phyloP scores from a whole-genome alignment of 2,329 filamentous ascomycete genomes.

The Fusarium sp. region DNA sequence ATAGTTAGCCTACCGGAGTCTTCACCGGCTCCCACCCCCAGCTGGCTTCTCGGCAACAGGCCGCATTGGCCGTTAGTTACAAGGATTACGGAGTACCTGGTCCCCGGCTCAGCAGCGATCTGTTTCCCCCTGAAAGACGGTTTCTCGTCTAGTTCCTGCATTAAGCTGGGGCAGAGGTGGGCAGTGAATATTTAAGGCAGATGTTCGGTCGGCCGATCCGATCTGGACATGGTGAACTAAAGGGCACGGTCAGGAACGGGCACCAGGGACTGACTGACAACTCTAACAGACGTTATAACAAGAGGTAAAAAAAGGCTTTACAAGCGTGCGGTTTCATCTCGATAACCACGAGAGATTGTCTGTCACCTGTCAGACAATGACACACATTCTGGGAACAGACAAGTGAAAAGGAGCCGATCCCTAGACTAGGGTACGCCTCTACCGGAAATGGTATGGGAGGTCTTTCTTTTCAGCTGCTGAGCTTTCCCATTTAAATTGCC shows the following conservation, averaged over 20 bases:
- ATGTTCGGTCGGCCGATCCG: background rate
- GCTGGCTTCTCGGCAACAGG: background rate
- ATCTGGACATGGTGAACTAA: background rate
- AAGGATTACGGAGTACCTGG: background rate
- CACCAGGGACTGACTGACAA: background rate
- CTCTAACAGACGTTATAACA: background rate
- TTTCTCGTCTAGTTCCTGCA: background rate
- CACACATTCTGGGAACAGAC: background rate
- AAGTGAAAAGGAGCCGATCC: background rate
- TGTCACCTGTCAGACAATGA: background rate
- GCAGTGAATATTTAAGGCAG: background rate
- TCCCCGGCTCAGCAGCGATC: background rate
- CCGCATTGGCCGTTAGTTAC: background rate
- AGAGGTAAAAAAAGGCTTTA: background rate
- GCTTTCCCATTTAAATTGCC: background rate
- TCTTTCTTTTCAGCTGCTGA: background rate
- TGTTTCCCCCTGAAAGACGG: background rate
- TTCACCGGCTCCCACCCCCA: no score
- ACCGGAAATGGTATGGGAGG: background rate
- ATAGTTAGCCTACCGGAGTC: background rate
- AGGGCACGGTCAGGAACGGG: background rate
- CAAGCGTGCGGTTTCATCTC: background rate
- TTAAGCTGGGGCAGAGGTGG: background rate
- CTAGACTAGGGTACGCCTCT: background rate
- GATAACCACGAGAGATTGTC: background rate